phyloP scores from a whole-genome alignment of 768 basidiomycete genomes.

The Mycena indigotica region DNA sequence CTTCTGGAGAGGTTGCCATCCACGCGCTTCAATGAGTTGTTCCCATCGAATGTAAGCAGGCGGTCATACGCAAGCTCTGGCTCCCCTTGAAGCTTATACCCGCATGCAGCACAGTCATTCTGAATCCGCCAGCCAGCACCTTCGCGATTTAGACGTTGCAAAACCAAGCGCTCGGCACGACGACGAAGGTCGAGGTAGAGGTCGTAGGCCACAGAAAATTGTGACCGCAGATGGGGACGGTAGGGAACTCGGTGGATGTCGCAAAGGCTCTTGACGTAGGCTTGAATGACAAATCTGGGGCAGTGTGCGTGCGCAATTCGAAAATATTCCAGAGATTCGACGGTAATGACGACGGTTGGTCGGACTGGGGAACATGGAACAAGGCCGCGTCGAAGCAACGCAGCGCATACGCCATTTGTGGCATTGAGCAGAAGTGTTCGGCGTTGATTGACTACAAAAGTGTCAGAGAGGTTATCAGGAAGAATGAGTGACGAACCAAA shows the following conservation, averaged over 20 bases:
- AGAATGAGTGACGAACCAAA: not conserved
- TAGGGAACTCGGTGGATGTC: conserved; percentile 18
- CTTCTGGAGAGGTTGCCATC: conserved; percentile 10
- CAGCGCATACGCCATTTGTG: not conserved
- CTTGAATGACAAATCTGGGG: conserved; percentile 19
- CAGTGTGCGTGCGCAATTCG: conserved; percentile 5
- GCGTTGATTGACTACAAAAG: not conserved
- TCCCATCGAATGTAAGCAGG: conserved; percentile 29
- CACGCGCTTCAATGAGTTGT: conserved; percentile 27
- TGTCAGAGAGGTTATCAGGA: not conserved
- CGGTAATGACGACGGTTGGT: conserved; percentile 9
- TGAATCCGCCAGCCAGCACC: conserved; percentile 23
- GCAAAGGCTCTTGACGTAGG: conserved; percentile 19
- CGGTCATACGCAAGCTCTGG: conserved; percentile 17
- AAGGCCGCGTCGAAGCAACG: conserved; percentile 8
- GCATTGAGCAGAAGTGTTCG: not conserved
- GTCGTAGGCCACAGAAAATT: conserved; percentile 24
- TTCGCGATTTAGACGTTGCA: conserved; percentile 22
- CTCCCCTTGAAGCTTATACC: conserved; percentile 28
- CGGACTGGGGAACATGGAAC: conserved; percentile 15
- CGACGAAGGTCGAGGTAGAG: conserved; percentile 22
- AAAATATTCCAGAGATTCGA: conserved; percentile 14
- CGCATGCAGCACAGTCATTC: conserved; percentile 31
- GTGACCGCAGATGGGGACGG: conserved; percentile 11
- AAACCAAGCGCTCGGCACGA: conserved; percentile 6